Conservation (phyloP, 305 asterid species). For the Fraxinus sp. region DNA sequence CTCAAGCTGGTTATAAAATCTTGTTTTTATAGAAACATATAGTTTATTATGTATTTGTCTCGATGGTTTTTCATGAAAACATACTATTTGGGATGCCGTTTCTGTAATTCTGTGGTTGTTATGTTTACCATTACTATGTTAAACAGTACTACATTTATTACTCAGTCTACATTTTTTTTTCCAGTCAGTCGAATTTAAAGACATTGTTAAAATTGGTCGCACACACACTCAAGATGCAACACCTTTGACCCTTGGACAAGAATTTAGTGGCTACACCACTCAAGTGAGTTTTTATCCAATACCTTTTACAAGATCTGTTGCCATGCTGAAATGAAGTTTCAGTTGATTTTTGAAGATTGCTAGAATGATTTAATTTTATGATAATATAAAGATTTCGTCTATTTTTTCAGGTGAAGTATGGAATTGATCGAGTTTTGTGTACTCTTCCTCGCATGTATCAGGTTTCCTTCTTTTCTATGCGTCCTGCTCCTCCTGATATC, state of each 20-base stretch:
- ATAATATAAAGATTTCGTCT: background rate
- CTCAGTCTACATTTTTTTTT: slow-evolving; percentile 16
- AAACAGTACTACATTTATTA: slow-evolving; percentile 5
- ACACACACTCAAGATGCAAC: slow-evolving; percentile 99
- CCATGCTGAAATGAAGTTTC: slow-evolving; percentile 14
- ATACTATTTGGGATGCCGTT: background rate
- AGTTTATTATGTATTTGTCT: background rate
- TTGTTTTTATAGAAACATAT: background rate
- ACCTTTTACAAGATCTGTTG: slow-evolving; percentile 1
- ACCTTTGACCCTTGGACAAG: slow-evolving; percentile 98
- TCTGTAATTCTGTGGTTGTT: background rate
- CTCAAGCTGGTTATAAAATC: background rate
- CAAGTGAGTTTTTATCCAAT: slow-evolving; percentile 57
- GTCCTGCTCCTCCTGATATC: background rate
- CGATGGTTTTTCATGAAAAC: background rate
- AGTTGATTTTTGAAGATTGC: slow-evolving; percentile 2
- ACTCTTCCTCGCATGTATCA: slow-evolving; percentile 94
- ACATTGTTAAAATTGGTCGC: slow-evolving; percentile 91
- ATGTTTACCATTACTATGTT: background rate
- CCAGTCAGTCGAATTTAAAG: slow-evolving; percentile 76
- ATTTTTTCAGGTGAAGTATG: slow-evolving; percentile 73
- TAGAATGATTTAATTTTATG: slow-evolving; percentile 1
- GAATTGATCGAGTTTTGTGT: slow-evolving; percentile 73
- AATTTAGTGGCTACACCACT: slow-evolving; percentile 90
- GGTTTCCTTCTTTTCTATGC: slow-evolving; percentile 40